Conservation (phyloP, 2,329 filamentous ascomycete genomes). For the Helotiales sp. region DNA sequence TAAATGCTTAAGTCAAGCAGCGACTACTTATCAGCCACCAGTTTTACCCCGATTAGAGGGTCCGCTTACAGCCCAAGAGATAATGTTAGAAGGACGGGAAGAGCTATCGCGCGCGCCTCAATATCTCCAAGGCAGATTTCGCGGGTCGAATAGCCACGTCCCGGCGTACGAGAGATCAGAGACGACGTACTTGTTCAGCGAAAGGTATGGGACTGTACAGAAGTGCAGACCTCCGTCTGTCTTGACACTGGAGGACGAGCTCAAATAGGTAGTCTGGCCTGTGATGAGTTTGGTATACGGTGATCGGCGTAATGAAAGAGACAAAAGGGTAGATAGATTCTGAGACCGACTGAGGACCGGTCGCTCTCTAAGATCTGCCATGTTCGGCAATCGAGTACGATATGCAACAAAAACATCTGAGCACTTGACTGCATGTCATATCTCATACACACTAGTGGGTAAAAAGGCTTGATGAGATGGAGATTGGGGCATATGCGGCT, state of each 20-base stretch:
- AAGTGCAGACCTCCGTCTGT: background rate
- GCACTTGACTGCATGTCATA: background rate
- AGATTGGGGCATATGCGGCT: constrained; percentile 1
- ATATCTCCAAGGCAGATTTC: constrained; percentile 10
- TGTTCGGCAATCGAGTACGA: constrained; percentile 16
- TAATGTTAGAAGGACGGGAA: background rate
- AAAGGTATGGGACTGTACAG: background rate
- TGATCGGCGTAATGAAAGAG: background rate
- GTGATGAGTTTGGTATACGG: background rate
- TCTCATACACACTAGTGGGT: background rate
- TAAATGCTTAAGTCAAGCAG: background rate
- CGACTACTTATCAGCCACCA: background rate
- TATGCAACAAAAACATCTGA: constrained; percentile 6
- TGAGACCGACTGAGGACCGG: background rate
- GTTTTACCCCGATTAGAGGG: background rate
- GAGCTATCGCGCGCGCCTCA: constrained; percentile 1
- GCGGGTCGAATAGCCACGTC: constrained; percentile 10
- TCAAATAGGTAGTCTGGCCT: background rate
- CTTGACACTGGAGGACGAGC: background rate
- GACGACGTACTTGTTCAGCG: background rate
- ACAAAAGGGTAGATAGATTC: background rate
- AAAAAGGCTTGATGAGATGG: background rate
- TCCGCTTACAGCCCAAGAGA: background rate
- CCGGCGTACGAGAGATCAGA: background rate
- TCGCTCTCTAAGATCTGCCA: background rate